A percentile compares a stretch with the other conserved stretches of the same genome.
These are phyloP conservation scores for Hypericum perforatum DNA, from an alignment of 345 rosid species.

Conservation along the genomic window DNA sequence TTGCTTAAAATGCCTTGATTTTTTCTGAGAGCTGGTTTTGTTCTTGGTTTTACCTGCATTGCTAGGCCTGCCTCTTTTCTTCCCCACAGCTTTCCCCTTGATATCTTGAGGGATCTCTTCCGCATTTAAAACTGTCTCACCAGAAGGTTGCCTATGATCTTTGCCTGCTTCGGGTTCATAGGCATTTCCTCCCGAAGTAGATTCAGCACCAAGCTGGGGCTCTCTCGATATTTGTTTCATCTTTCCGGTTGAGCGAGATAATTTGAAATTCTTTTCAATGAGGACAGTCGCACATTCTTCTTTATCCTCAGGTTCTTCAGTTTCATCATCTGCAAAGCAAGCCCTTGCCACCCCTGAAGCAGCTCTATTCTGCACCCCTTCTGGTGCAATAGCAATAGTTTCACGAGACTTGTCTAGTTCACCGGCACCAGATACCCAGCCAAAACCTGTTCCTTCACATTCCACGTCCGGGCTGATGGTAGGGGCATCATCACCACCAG, in stretches of 20 bases:
- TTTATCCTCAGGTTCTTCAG: conserved; percentile 45
- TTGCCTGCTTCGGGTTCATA: conserved; percentile 12
- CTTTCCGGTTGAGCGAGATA: conserved; percentile 8
- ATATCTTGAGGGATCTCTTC: conserved; percentile 3
- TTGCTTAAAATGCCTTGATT: conserved; percentile 14
- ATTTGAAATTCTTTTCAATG: conserved; percentile 19
- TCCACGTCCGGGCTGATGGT: conserved; percentile 15
- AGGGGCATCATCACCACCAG: conserved; percentile 23
- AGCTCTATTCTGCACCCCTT: conserved; percentile 14
- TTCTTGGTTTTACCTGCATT: conserved; percentile 10
- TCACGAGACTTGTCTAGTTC: conserved; percentile 22
- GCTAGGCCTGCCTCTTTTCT: conserved; percentile 13
- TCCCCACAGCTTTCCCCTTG: conserved; percentile 14
- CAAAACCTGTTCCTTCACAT: conserved; percentile 18
- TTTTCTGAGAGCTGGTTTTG: conserved; percentile 10
- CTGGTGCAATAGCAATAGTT: conserved; percentile 19
- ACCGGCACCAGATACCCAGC: conserved; percentile 12
- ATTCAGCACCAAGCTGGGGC: conserved; percentile 8
- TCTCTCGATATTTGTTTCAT: conserved; percentile 9
- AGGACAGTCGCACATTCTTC: conserved; percentile 16
- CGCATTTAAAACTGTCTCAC: conserved; percentile 10
- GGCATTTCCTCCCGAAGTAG: conserved; percentile 12
- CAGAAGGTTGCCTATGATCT: conserved; percentile 22
- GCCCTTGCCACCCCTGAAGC: conserved; percentile 15
- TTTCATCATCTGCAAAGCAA: conserved; percentile 33